Percentiles rank a stretch among this genome's conserved stretches.
Evolutionary conservation across 352 stramenopile species (phyloP).

Genomic region (Globisporangium polare): DNA sequence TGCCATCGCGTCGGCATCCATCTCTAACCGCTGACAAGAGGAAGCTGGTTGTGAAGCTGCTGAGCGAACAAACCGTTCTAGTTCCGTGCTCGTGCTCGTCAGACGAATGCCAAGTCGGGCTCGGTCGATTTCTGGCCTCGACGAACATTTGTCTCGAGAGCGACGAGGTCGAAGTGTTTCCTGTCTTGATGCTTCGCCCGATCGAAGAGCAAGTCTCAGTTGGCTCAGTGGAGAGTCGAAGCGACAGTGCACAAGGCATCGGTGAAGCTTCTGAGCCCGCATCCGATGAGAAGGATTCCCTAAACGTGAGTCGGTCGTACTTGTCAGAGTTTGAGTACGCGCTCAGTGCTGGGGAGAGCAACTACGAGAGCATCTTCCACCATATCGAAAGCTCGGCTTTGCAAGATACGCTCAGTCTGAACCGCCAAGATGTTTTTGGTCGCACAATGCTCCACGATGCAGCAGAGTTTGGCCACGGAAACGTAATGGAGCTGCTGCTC

Average conservation of each 20-base stretch:
- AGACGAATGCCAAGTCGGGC: slow-evolving; percentile 12
- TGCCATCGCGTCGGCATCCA: slow-evolving; percentile 10
- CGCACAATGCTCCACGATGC: slow-evolving; percentile 63
- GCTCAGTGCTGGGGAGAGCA: slow-evolving; percentile 50
- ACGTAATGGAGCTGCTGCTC: slow-evolving; percentile 49
- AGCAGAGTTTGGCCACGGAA: slow-evolving; percentile 46
- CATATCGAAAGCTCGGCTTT: slow-evolving; percentile 31
- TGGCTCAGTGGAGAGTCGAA: background rate
- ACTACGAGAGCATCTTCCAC: slow-evolving; percentile 53
- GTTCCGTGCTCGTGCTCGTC: slow-evolving; percentile 27
- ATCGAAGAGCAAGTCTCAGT: slow-evolving; percentile 19
- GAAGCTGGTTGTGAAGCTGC: slow-evolving; percentile 30
- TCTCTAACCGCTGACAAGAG: slow-evolving; percentile 13
- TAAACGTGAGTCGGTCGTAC: slow-evolving; percentile 31
- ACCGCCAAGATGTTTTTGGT: slow-evolving; percentile 44
- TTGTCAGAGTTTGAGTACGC: slow-evolving; percentile 58
- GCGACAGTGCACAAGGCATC: background rate
- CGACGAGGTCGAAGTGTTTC: slow-evolving; percentile 64
- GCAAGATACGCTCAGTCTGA: slow-evolving; percentile 42
- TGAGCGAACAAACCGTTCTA: slow-evolving; percentile 39
- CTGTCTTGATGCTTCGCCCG: slow-evolving; percentile 51
- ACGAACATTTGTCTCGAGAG: slow-evolving; percentile 48
- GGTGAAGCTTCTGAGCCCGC: no score
- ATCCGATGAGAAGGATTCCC: background rate
- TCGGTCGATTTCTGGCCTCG: slow-evolving; percentile 41